These are phyloP conservation scores for Persicaria tinctoria DNA, from an alignment of 148 eudicot genomes.

Conservation along the genomic window DNA sequence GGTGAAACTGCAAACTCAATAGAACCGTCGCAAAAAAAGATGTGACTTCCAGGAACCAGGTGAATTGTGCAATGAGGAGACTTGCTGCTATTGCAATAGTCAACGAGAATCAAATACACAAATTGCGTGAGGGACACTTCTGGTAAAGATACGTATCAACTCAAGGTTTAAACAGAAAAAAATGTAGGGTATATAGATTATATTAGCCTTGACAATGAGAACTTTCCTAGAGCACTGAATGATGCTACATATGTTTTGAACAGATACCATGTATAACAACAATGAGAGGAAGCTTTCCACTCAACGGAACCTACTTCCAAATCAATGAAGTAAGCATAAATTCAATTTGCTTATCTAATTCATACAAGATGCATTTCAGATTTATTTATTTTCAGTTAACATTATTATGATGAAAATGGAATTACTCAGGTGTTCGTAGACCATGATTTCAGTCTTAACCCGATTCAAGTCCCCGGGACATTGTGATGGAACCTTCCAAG, in stretches of 20 bases:
- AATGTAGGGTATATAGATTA: neutral
- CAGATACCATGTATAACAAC: slow-evolving; percentile 45
- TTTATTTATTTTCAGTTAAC: neutral
- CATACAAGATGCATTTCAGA: neutral
- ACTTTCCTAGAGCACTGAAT: neutral
- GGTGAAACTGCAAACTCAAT: slow-evolving; percentile 87
- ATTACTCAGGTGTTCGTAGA: slow-evolving; percentile 77
- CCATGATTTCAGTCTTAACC: slow-evolving; percentile 74
- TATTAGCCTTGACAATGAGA: neutral
- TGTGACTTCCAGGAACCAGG: slow-evolving; percentile 62
- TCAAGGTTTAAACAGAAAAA: neutral
- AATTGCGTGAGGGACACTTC: slow-evolving; percentile 78
- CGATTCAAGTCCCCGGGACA: slow-evolving; percentile 66
- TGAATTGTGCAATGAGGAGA: slow-evolving; percentile 49
- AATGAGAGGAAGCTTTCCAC: slow-evolving; percentile 42
- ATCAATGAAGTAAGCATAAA: slow-evolving; percentile 34
- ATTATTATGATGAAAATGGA: slow-evolving; percentile 1
- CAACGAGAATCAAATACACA: slow-evolving; percentile 68
- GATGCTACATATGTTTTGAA: slow-evolving; percentile 12
- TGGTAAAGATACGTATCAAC: slow-evolving; percentile 43
- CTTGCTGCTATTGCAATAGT: slow-evolving; percentile 84
- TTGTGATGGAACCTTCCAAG: slow-evolving; percentile 87
- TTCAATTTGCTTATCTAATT: neutral
- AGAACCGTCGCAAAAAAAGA: slow-evolving; percentile 57
- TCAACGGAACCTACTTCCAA: slow-evolving; percentile 47